Base-by-base conservation (phyloP, 1,284 basidiomycete genomes). In the Leccinum solheimii region DNA sequence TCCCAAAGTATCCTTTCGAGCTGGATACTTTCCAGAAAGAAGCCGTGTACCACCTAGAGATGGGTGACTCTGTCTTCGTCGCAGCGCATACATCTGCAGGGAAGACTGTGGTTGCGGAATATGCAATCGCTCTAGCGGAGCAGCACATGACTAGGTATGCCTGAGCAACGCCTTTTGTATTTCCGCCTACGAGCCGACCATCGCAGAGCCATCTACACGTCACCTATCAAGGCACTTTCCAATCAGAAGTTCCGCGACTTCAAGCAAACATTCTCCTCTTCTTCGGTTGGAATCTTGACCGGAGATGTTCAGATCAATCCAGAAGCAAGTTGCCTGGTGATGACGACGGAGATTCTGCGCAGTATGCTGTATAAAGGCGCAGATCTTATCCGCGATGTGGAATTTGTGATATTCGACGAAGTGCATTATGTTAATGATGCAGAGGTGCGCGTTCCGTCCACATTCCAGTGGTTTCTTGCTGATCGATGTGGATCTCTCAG, bases 201-300 rank as follows among this genome's bases (percentile, higher is more conserved):
- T 14, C 53, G 23, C 67, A 96, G 96, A 63, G 95, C 97, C 5
- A 98, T 99, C 69, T 99, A 99, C 75, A 99, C 97, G 0, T 97
- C 95, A 1, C 97, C 97, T 0, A 99, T 99, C 77, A 99, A 99
- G 72, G 97, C 97, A 0, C 81, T 99, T 5, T 98, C 97, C 6
- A 99, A 99, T 75, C 97, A 99, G 72, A 99, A 99, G 76, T 99
- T 97, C 76, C 86, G 97, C 55, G 97, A 99, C 77, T 99, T 99
- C 81, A 99, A 98, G 76, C 90, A 93, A 71, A 96, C 95, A 0
- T 99, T 98, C 71, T 94, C 94, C 13, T 87, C 95, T 1, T 83
- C 89, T 13, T 94, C 93, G 21, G 94, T 99, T 50, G 97, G 97
- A 58, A 99, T 99, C 63, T 79, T 99, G 56, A 99, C 97, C 0